Evolutionary conservation across 352 stramenopile genomes (phyloP), one percentile per base, ranked within the genome.

Genomic region (Phytophthora tentaculata): DNA sequence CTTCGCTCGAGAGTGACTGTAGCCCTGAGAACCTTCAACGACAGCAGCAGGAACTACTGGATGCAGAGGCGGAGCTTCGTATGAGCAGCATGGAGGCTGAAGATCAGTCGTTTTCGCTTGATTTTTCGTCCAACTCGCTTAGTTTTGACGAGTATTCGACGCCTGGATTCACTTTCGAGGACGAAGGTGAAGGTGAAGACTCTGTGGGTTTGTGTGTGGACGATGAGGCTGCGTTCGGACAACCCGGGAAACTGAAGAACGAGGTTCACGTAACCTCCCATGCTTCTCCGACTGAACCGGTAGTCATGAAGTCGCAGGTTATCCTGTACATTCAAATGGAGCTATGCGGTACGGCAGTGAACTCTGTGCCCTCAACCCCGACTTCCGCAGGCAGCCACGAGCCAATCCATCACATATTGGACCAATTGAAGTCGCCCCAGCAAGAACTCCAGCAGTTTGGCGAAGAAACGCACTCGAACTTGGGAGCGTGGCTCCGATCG

Each of bases 261-360:
- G 20, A 76, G 19, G 24, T 55, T 52, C 56, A 44, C 39, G 23
- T 41, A 43, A 61, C n/a, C 56, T 22, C 56, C 4, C 8, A 3
- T 69, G 37, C 24, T 68, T n/a, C 13, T 56, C 32, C 47, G 22
- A 43, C 22, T 13, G 59, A 73, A 39, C 61, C 57, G 12, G 64
- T 70, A 6, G 55, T 47, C 13, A 70, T 76, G 44, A 83, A 74
- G 35, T 70, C 78, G 0, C 75, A 84, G 52, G 65, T 90, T 51
- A 81, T 82, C 14, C 49, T 93, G 43, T 95, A 89, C 60, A 95
- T 95, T 52, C 86, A 95, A 63, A 92, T 93, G 83, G 83, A 90
- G 58, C 24, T 91, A 19, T 91, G 80, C 50, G 79, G 84, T 8
- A 77, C 71, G 9, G 56, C 56, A 13, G 63, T 70, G 17, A 60